Evolutionary conservation across 768 basidiomycete species (phyloP).

Genomic region (Lenzites betulinus): DNA sequence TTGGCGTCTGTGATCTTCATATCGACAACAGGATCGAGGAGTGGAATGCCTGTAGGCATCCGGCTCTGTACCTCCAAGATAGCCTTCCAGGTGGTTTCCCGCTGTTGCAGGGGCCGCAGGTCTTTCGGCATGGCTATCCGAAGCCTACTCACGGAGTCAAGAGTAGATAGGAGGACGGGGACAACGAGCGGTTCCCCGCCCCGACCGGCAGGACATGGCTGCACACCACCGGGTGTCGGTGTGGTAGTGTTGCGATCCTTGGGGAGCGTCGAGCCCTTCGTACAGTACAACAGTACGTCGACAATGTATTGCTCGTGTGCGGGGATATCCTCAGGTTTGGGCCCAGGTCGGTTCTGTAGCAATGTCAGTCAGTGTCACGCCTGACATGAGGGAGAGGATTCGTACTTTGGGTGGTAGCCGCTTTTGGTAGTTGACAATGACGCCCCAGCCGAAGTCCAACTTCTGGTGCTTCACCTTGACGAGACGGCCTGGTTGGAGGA

Average conservation of each 20-base stretch:
- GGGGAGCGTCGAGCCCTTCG: constrained; percentile 57
- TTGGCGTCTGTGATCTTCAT: constrained; percentile 96
- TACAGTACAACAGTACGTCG: constrained; percentile 87
- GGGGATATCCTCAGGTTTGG: constrained; percentile 66
- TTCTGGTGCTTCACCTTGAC: constrained; percentile 87
- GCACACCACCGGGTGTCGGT: constrained; percentile 67
- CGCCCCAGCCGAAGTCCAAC: constrained; percentile 95
- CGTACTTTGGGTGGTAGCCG: constrained; percentile 77
- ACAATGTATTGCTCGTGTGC: constrained; percentile 92
- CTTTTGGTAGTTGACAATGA: constrained; percentile 91
- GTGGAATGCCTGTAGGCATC: constrained; percentile 82
- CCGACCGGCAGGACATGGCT: constrained; percentile 69
- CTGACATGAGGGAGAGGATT: neutral
- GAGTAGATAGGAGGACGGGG: constrained; percentile 83
- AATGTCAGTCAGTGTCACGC: neutral
- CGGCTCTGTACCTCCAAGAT: constrained; percentile 88
- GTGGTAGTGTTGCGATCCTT: constrained; percentile 59
- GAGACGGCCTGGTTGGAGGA: constrained; percentile 90
- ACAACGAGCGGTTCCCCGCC: constrained; percentile 86
- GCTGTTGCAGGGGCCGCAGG: constrained; percentile 67
- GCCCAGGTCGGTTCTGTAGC: constrained; percentile 62
- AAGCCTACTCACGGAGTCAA: constrained; percentile 85
- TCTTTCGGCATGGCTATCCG: constrained; percentile 92
- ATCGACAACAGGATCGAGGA: constrained; percentile 90
- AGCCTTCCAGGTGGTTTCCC: constrained; percentile 88